A percentile compares a stretch with the other conserved stretches of the same genome.
These are phyloP conservation scores for Macrophomina tecta DNA, from an alignment of 2,329 filamentous ascomycete species.

Conservation along the genomic window DNA sequence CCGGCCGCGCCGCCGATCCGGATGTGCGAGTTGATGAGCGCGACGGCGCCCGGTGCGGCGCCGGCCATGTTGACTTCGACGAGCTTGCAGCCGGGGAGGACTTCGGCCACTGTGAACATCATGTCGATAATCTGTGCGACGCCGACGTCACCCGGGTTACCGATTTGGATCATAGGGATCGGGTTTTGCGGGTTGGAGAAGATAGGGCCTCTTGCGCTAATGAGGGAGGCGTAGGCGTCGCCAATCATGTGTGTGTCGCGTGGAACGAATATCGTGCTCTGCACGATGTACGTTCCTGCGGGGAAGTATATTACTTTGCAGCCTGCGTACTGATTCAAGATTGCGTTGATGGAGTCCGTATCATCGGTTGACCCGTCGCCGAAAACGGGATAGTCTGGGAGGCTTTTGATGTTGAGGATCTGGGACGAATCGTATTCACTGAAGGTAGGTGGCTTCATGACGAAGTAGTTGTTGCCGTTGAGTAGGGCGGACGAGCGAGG, in stretches of 20 bases:
- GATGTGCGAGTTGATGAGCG: conserved; percentile 43
- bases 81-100: conserved; percentile 26
- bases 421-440: conserved; percentile 15
- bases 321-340: conserved; percentile 16
- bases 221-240: conserved; percentile 31
- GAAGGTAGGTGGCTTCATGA: conserved; percentile 26
- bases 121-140: conserved; percentile 34
- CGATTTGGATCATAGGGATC: conserved; percentile 32
- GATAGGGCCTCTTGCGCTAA: conserved; percentile 30
- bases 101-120: conserved; percentile 31
- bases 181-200: conserved; percentile 32
- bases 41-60: conserved; percentile 57
- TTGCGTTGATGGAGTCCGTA: conserved; percentile 23
- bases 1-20: conserved; percentile 46
- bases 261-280: conserved; percentile 32
- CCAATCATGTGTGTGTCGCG: conserved; percentile 31
- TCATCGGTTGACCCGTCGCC: conserved; percentile 26
- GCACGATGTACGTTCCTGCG: conserved; percentile 33
- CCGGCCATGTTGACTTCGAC: conserved; percentile 57
- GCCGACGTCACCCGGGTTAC: conserved; percentile 31
- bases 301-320: conserved; percentile 30
- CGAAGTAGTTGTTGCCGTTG: conserved; percentile 8
- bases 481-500: not conserved
- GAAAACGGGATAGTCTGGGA: not conserved
- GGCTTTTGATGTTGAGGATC: conserved; percentile 27